Evolutionary conservation across 441 rosid species (phyloP).

Genomic region (Hypseocharis bilobata): DNA sequence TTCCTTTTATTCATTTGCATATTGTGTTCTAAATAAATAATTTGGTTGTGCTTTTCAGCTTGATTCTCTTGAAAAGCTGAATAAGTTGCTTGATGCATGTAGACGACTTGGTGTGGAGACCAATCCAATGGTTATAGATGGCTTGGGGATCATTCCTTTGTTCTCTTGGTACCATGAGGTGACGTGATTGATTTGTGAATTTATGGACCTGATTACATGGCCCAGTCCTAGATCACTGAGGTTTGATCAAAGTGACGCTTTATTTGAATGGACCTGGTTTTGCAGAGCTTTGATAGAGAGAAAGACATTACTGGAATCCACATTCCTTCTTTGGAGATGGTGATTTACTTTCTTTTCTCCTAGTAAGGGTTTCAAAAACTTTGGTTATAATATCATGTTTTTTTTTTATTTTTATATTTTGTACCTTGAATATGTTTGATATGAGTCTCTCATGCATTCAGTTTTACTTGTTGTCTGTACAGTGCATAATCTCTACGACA

Average conservation of each 20-base stretch:
- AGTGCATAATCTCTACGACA: neutral
- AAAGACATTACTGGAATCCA: slow-evolving; percentile 36
- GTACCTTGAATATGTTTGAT: no score
- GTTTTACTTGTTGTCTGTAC: neutral
- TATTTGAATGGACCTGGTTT: slow-evolving; percentile 1
- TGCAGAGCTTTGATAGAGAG: slow-evolving; percentile 58
- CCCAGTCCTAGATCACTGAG: neutral
- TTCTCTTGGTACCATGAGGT: slow-evolving; percentile 73
- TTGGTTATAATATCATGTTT: neutral
- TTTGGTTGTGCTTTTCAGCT: slow-evolving; percentile 29
- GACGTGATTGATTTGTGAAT: slow-evolving; percentile 12
- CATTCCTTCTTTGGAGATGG: slow-evolving; percentile 55
- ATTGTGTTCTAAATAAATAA: slow-evolving; percentile 10
- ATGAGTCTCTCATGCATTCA: neutral
- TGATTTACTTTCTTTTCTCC: slow-evolving; percentile 46
- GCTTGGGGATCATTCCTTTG: slow-evolving; percentile 52
- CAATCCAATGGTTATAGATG: slow-evolving; percentile 30
- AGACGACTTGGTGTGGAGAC: slow-evolving; percentile 45
- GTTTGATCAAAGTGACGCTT: neutral
- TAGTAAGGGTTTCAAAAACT: slow-evolving; percentile 28
- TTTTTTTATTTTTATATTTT: no score
- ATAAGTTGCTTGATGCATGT: slow-evolving; percentile 52
- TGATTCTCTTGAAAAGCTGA: slow-evolving; percentile 55
- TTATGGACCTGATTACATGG: neutral
- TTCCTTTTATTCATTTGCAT: neutral